Base-by-base conservation (phyloP, 257 asterid species). In the Anisodus acutangulus region DNA sequence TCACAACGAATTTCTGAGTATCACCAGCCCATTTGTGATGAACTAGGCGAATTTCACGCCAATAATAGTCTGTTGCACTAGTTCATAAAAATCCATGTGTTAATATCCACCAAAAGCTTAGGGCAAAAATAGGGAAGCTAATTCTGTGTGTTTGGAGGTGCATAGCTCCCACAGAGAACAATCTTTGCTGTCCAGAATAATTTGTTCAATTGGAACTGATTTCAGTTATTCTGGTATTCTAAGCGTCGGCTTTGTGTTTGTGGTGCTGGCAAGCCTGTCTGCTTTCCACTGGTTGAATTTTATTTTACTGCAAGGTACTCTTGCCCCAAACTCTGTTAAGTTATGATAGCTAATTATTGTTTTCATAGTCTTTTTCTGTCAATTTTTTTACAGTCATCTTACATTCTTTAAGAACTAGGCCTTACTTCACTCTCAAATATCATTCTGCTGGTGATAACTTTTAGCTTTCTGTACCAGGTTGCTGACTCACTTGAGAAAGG, bases 401-500 rank as follows among this genome's bases (percentile, higher is more conserved):
- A 62, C 68, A 22, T 62, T 5, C 68, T 19, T n/a, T 19, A 62
- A 62, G 60, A 62, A 62, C 5, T 37, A 8, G 68, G 8, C 68
- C 37, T 62, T n/a, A 19, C 35, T 31, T 31, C 35, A 31, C 35
- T 31, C 35, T 31, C 35, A 31, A 31, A 31, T 31, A 31, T 31
- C 35, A 31, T 31, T 31, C 35, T 31, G 35, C 35, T 31, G 12
- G 54, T 69, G 8, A 69, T 15, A 39, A 51, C 8, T 69, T 69
- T 79, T 71, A 5, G 31, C 62, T 86, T 67, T 68, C 35, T 53
- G 26, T 31, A 82, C 19, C 91, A 95, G 98, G 98, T 94, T 82
- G 98, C 98, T 51, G 98, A 95, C 85, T 95, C 98, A 41, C 98
- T 95, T 45, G 99, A 95, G 90, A 95, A 95, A 91, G 98, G 99